Evolutionary conservation across 768 basidiomycete genomes (phyloP).

Genomic region (Leucogyrophana mollusca): DNA sequence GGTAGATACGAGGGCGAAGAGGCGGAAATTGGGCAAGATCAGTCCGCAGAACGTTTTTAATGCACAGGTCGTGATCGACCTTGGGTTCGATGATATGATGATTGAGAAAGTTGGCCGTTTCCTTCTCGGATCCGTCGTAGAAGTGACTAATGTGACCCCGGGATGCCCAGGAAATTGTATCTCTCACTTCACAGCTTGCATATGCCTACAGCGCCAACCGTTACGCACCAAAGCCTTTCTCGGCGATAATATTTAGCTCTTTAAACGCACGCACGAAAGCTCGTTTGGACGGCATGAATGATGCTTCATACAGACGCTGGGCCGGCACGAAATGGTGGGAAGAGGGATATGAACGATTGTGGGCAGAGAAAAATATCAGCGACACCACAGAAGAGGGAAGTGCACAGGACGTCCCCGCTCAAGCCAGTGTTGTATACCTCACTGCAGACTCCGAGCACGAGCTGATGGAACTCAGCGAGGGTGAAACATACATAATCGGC

Average conservation of each 20-base stretch:
- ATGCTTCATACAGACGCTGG: slow-evolving; percentile 80
- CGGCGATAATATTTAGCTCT: slow-evolving; percentile 74
- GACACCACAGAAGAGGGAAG: slow-evolving; percentile 7
- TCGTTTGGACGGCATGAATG: slow-evolving; percentile 61
- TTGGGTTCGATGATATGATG: slow-evolving; percentile 94
- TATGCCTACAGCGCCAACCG: slow-evolving; percentile 91
- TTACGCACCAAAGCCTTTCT: slow-evolving; percentile 65
- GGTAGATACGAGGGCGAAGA: slow-evolving; percentile 35
- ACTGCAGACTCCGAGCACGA: slow-evolving; percentile 93
- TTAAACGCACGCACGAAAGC: slow-evolving; percentile 68
- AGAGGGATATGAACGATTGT: slow-evolving; percentile 69
- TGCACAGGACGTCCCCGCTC: slow-evolving; percentile 28
- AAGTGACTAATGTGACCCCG: slow-evolving; percentile 11
- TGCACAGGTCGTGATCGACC: slow-evolving; percentile 77
- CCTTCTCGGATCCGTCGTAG: slow-evolving; percentile 2
- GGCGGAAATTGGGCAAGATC: slow-evolving; percentile 23
- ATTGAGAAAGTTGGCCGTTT: slow-evolving; percentile 72
- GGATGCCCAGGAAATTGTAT: slow-evolving; percentile 75
- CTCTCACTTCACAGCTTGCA: slow-evolving; percentile 86
- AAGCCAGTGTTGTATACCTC: slow-evolving; percentile 77
- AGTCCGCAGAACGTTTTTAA: slow-evolving; percentile 42
- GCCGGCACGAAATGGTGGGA: slow-evolving; percentile 80
- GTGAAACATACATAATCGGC: slow-evolving; percentile 92
- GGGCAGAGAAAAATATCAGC: slow-evolving; percentile 36
- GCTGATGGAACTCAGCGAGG: slow-evolving; percentile 75